Evolutionary conservation across 176 grass and related monocot genomes (phyloP), one percentile per base, ranked within the genome.

Genomic region (Olyra latifolia): DNA sequence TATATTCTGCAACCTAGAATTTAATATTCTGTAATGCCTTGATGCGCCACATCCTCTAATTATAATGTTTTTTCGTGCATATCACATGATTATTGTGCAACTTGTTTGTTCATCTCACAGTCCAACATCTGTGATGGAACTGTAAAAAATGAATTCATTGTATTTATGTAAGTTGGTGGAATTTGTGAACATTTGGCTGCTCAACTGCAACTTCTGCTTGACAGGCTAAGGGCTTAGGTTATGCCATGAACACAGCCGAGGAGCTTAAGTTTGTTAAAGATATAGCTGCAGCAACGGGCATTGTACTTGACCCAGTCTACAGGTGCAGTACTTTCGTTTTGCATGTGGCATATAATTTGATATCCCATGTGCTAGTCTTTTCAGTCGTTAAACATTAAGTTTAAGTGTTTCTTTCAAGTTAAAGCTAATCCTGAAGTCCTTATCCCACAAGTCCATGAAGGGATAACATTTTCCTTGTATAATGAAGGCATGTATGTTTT

Each of bases 281-380:
- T 74, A 83, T 93, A 81, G 92, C 96, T 80, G 61, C 87, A 64
- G 71, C 86, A 84, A 93, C 90, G 55, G 96, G 96, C 69, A 78
- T 99, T 86, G 76, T 99, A 57, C 96, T 99, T 73, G 96, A 95
- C 69, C 96, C 96, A 82, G 96, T 99, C 46, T 99, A 95, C 86
- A 99, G 92, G 96, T 99, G 50, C 44, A 62, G 74, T 59, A 45
- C 43, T 69, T 48, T 70, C 9, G 62, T 57, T 50, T 70, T 61
- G 2, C 2, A 16, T 41, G 28, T 29, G 16, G 41, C 66, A 56
- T 63, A 17, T 69, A 46, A 53, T 75, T 68, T 60, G 1, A 54
- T 44, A 74, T 35, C 69, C 25, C 46, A 8, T n/a, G n/a, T 29
- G 48, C 56, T 56, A 62, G 30, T 77, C 1, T 52, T 63, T 7